Conservation (phyloP, 1,139 yeast genomes). For the Sugiyamaella japonica region DNA sequence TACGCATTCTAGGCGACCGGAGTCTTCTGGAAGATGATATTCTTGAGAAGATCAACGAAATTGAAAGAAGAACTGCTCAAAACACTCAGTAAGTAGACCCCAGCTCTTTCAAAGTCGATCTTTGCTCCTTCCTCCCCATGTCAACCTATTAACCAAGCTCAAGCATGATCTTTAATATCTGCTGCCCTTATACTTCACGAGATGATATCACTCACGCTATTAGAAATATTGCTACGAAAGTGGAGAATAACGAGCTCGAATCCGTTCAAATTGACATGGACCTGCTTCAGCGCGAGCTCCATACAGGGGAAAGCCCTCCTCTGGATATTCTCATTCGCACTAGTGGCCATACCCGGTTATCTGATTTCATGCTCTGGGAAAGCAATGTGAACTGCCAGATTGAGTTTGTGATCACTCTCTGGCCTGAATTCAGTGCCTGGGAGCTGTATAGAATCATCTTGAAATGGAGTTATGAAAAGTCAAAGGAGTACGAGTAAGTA, state of each 20-base stretch:
- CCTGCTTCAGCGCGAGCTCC: constrained; percentile 54
- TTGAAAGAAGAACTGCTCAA: constrained; percentile 65
- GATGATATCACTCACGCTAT: constrained; percentile 83
- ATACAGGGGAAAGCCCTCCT: constrained; percentile 70
- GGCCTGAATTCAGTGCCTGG: constrained; percentile 83
- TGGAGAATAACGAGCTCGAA: constrained; percentile 35
- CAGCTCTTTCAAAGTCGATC: not conserved
- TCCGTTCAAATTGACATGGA: constrained; percentile 47
- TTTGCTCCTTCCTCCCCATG: not conserved
- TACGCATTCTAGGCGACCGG: constrained; percentile 73
- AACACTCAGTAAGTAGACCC: constrained; percentile 46
- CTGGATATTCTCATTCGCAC: constrained; percentile 83
- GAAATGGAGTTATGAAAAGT: constrained; percentile 48
- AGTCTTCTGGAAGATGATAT: constrained; percentile 70
- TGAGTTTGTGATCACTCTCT: constrained; percentile 70
- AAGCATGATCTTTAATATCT: constrained; percentile 76
- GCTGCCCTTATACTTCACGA: constrained; percentile 93
- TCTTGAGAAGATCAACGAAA: constrained; percentile 56
- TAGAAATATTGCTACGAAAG: constrained; percentile 43
- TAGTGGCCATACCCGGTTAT: constrained; percentile 79
- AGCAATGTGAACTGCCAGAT: constrained; percentile 54
- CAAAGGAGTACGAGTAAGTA: constrained; percentile 25
- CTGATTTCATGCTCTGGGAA: constrained; percentile 89
- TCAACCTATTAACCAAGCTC: not conserved
- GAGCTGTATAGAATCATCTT: constrained; percentile 57